phyloP scores from a whole-genome alignment of 2,329 filamentous ascomycete species.

The Lachnellula arida region DNA sequence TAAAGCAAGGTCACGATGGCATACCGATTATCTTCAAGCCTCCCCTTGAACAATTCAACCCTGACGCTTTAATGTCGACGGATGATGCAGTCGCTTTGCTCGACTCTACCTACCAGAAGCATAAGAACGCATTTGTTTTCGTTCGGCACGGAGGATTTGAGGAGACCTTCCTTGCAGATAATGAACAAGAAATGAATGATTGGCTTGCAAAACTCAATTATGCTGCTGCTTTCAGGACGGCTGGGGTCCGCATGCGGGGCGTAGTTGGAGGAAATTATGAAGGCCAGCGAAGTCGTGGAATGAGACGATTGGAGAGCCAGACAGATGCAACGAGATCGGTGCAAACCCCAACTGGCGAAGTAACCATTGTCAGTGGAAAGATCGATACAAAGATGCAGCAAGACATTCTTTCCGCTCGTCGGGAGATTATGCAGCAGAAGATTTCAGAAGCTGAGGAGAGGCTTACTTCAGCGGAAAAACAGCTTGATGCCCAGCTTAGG shows the following conservation, averaged over 20 bases:
- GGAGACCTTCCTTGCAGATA: conserved; percentile 86
- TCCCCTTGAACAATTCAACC: conserved; percentile 85
- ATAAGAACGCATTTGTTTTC: conserved; percentile 92
- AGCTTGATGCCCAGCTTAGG: conserved; percentile 76
- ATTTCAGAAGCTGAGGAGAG: conserved; percentile 80
- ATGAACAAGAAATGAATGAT: conserved; percentile 88
- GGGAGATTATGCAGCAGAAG: conserved; percentile 76
- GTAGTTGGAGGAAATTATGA: conserved; percentile 82
- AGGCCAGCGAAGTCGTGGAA: conserved; percentile 68
- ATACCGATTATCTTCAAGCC: conserved; percentile 85
- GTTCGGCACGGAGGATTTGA: conserved; percentile 82
- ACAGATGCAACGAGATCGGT: conserved; percentile 52
- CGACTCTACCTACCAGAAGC: conserved; percentile 84
- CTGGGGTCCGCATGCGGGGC: conserved; percentile 84
- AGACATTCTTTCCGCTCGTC: conserved; percentile 77
- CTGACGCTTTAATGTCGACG: conserved; percentile 88
- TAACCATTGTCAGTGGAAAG: conserved; percentile 65
- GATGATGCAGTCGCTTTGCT: conserved; percentile 85
- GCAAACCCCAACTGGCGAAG: conserved; percentile 67
- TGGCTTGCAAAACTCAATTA: conserved; percentile 97
- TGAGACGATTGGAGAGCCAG: conserved; percentile 58
- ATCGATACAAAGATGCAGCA: conserved; percentile 79
- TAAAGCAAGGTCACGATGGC: conserved; percentile 70
- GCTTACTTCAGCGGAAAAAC: conserved; percentile 65
- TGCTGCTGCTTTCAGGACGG: conserved; percentile 87